Evolutionary conservation across 257 asterid genomes (phyloP), one percentile per base, ranked within the genome.

Genomic region (Plantago elongata): DNA sequence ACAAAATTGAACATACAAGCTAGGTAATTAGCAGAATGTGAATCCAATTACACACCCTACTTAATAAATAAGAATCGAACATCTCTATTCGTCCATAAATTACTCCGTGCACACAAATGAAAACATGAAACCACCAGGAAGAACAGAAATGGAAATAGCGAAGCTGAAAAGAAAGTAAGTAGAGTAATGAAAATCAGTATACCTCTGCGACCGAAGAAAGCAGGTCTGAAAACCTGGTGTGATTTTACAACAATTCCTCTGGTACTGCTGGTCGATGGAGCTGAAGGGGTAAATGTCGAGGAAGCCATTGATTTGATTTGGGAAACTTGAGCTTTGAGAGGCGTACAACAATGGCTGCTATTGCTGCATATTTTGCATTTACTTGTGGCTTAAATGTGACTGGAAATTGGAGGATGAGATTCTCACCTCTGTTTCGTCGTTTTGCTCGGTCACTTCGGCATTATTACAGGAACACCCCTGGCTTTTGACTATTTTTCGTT

Each of bases 161-260:
- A 54, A 57, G 40, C 40, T 30, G 47, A 57, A 37, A 43, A 57
- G n/a, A 7, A 37, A 57, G 48, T 9, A 57, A 57, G 10, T 11
- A 42, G 37, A 57, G 10, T 11, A 42, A 54, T 50, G 8, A 54
- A 11, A 7, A 57, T 13, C n/a, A 30, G 7, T 40, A 17, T 56
- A 57, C 62, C 62, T 57, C 62, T 45, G 7, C 34, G 62, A 7
- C 62, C 62, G 14, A 57, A 57, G 62, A 57, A 57, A 57, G 17
- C 22, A 57, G 62, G 62, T 14, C 62, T 57, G 13, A 57, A 57
- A 17, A 38, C 30, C 15, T n/a, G 27, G 9, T 34, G 15, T 22
- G 40, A 6, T 34, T 60, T 60, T 45, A 45, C 62, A 57, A n/a
- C 61, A 56, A 9, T 56, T 22, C 29, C 61, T 34, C 40, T 34